These are phyloP conservation scores for Petunia hybrid DNA, from an alignment of 305 asterid species.

Conservation along the genomic window DNA sequence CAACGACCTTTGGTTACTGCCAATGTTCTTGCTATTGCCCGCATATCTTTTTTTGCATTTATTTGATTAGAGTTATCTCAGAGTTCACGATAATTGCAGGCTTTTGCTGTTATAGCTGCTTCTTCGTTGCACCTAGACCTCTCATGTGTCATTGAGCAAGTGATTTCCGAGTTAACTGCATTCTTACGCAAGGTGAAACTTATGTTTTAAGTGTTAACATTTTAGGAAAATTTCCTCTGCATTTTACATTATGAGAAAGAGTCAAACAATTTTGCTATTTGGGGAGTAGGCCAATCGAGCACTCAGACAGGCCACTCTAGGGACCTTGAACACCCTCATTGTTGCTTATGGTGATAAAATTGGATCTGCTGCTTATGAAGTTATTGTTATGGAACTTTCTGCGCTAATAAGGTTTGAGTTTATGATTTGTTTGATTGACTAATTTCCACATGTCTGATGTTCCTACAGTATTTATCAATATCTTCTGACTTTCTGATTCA, in stretches of 20 bases:
- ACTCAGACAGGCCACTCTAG: constrained; percentile 92
- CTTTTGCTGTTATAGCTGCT: constrained; percentile 95
- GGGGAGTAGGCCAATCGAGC: constrained; percentile 92
- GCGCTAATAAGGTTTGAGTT: constrained; percentile 81
- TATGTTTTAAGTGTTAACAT: constrained; percentile 31
- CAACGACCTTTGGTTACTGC: neutral
- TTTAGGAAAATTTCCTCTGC: constrained; percentile 26
- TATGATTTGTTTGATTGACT: constrained; percentile 6
- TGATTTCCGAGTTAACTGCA: constrained; percentile 92
- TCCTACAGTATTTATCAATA: constrained; percentile 10
- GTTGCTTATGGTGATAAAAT: constrained; percentile 96
- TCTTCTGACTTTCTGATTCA: constrained; percentile 33
- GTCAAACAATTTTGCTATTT: constrained; percentile 26
- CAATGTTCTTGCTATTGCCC: constrained; percentile 23
- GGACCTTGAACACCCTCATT: constrained; percentile 88
- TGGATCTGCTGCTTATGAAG: constrained; percentile 91
- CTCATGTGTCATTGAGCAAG: constrained; percentile 89
- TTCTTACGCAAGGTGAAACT: constrained; percentile 86
- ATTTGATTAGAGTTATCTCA: constrained; percentile 19
- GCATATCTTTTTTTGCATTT: constrained; percentile 12
- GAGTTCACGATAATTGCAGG: constrained; percentile 56
- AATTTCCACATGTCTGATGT: neutral
- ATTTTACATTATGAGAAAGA: constrained; percentile 10
- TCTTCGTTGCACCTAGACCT: constrained; percentile 94
- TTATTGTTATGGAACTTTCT: constrained; percentile 93